Evolutionary conservation across 2,329 filamentous ascomycete species (phyloP), one percentile per base, ranked within the genome.

Genomic region (Scedosporium aurantiacum): DNA sequence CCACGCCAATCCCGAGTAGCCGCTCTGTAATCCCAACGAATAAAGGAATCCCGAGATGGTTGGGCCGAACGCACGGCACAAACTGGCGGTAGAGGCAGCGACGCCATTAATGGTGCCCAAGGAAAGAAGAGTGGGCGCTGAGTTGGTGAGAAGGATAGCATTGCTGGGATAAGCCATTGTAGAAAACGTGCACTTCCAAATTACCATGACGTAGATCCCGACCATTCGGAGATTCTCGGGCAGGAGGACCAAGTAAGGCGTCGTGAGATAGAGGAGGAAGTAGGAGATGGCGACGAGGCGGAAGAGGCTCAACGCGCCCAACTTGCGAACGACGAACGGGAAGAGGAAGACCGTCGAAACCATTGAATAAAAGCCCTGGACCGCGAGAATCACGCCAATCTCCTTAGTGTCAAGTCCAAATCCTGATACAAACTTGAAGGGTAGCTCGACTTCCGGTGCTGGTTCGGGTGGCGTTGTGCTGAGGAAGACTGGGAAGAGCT

Each of bases 81-180:
- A 77, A 70, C 91, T 96, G 3, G 94, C 94, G 2, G 90, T 91
- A 1, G 92, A 96, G 32, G 91, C 91, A 0, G 92, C 92, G 12
- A 92, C 87, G 18, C 94, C 94, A 68, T 97, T 97, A 72, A 99
- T 88, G 0, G 89, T 92, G 2, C 94, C 94, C 1, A 97, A 84
- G 1, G 95, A 89, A 58, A 90, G 82, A 61, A 88, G 88, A 6
- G 88, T 92, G 0, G 91, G 90, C 0, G 92, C 89, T 16, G 91
- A 88, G 72, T 97, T 96, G 63, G 91, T 89, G 32, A 96, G 82
- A 62, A 99, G 84, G 62, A 97, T 95, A 10, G 88, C 88, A 66
- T 92, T 91, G 68, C 89, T 90, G 10, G 94, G 94, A 73, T 96
- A 97, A 0, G 92, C 88, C 74, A 97, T 86, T 55, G 91, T 92